A percentile compares a stretch with the other conserved stretches of the same genome.
phyloP scores from a whole-genome alignment of 768 basidiomycete genomes.

The Flagelloscypha sp. region DNA sequence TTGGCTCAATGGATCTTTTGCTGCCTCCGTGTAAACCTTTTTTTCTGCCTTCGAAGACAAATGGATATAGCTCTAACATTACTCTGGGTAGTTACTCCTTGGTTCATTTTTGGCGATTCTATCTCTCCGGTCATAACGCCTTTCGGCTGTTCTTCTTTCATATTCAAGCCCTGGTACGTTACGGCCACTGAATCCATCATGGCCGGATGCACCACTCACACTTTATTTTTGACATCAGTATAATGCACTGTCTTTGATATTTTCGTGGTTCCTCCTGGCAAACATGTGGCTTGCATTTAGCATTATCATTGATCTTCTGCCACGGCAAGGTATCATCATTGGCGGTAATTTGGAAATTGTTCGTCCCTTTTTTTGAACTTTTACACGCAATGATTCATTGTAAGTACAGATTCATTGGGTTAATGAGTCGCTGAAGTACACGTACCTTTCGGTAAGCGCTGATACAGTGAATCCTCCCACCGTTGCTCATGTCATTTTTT shows the following conservation, averaged over 20 bases:
- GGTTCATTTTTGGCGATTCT: slow-evolving; percentile 89
- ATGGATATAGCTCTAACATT: too few relatives aligned
- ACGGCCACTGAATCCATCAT: too few relatives aligned
- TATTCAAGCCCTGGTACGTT: slow-evolving; percentile 80
- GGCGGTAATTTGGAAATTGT: slow-evolving; percentile 49
- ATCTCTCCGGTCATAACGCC: slow-evolving; percentile 78
- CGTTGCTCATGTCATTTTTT: background rate
- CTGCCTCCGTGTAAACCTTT: slow-evolving; percentile 72
- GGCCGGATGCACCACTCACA: too few relatives aligned
- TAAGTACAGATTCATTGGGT: slow-evolving; percentile 5
- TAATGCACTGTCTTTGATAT: slow-evolving; percentile 75
- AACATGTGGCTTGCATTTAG: slow-evolving; percentile 95
- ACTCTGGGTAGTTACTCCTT: slow-evolving; percentile 64
- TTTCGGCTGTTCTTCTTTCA: slow-evolving; percentile 97
- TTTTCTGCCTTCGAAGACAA: slow-evolving; percentile 11
- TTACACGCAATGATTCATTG: background rate
- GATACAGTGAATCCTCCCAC: too few relatives aligned
- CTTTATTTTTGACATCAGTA: slow-evolving; percentile 40
- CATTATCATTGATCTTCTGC: slow-evolving; percentile 87
- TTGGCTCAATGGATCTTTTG: slow-evolving; percentile 96
- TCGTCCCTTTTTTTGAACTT: too few relatives aligned
- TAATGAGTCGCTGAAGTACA: slow-evolving; percentile 6
- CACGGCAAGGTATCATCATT: slow-evolving; percentile 32
- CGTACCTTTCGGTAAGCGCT: too few relatives aligned
- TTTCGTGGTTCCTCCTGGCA: slow-evolving; percentile 90